phyloP scores from a whole-genome alignment of 768 basidiomycete species.

The Lactarius pseudohatsudake region DNA sequence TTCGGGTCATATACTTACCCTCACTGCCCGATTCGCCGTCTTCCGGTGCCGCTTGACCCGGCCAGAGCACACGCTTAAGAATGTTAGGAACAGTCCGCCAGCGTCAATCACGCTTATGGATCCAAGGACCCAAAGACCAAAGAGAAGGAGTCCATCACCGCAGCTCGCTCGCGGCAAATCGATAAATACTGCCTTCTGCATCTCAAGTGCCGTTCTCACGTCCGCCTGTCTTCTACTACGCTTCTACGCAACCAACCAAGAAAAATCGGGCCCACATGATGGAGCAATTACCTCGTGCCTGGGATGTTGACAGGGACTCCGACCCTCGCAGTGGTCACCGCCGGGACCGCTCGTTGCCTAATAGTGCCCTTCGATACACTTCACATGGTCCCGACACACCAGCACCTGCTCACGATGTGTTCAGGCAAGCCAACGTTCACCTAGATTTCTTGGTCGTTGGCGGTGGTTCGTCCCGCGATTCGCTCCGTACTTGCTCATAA shows the following conservation, averaged over 20 bases:
- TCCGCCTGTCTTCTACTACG: constrained; percentile 4
- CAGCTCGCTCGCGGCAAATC: constrained; percentile 11
- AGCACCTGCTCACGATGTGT: background rate
- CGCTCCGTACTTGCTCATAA: background rate
- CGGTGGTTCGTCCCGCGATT: constrained; percentile 20
- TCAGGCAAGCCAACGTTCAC: constrained; percentile 18
- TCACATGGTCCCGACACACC: background rate
- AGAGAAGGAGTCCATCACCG: constrained; percentile 17
- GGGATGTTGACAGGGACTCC: background rate
- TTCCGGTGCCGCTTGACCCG: constrained; percentile 8
- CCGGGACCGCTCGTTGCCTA: background rate
- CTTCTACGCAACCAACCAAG: background rate
- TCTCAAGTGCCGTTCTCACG: constrained; percentile 16
- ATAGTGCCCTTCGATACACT: constrained; percentile 3
- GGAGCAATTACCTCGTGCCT: background rate
- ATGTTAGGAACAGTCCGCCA: background rate
- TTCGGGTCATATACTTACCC: background rate
- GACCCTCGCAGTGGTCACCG: background rate
- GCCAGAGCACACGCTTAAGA: constrained; percentile 8
- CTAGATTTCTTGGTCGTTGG: constrained; percentile 29
- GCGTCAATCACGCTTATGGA: constrained; percentile 23
- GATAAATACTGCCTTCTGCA: constrained; percentile 22
- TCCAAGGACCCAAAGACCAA: constrained; percentile 1
- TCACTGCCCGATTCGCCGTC: constrained; percentile 15
- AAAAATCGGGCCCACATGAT: background rate